These are phyloP conservation scores for Bisporella sp. DNA, from an alignment of 2,329 filamentous ascomycete species.

Conservation along the genomic window DNA sequence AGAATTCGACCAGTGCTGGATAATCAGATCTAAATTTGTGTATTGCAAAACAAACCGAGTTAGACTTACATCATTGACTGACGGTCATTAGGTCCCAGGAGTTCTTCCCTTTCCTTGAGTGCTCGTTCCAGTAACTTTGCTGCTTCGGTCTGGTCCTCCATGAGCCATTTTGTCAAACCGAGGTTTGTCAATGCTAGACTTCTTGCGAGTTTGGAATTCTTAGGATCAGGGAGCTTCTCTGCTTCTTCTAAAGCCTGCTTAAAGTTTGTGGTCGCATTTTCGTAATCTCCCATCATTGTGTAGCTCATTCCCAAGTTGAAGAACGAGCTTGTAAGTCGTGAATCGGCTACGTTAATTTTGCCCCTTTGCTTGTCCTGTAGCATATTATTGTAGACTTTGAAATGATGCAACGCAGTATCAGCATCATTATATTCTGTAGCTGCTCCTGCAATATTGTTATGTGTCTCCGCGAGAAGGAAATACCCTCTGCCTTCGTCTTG, in stretches of 20 bases:
- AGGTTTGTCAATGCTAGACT: background rate
- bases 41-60: too few relatives aligned
- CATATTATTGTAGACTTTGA: background rate
- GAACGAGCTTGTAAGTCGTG: background rate
- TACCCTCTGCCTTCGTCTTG: background rate
- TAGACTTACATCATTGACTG: constrained; percentile 2
- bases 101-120: background rate
- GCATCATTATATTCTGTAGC: background rate
- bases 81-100: background rate
- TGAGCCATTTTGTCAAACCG: constrained; percentile 1
- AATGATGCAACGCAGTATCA: background rate
- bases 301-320: background rate
- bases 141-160: background rate
- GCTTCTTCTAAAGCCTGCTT: background rate
- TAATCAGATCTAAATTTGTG: background rate
- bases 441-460: background rate
- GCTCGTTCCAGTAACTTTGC: background rate
- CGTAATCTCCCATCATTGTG: background rate
- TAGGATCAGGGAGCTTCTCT: background rate
- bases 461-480: background rate
- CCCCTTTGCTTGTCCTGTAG: background rate
- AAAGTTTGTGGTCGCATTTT: background rate
- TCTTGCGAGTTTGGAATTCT: background rate
- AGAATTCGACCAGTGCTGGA: constrained; percentile 4
- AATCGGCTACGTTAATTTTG: background rate